Percentiles rank a stretch among this genome's conserved stretches.
These are phyloP conservation scores for Penicillium lagena DNA, from an alignment of 495 filamentous ascomycete species.

Conservation along the genomic window DNA sequence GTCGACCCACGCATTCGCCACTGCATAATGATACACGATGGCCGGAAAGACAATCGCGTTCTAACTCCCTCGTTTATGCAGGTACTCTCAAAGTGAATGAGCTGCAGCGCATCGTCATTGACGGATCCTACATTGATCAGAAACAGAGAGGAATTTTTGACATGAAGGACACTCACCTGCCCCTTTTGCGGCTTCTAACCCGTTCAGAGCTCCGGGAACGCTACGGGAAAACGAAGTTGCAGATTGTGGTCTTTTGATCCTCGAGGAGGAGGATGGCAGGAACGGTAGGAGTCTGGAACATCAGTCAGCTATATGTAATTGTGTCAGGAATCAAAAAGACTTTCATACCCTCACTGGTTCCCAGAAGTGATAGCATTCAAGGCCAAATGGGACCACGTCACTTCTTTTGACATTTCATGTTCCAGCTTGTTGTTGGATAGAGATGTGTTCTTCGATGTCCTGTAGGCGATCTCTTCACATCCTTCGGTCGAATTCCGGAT, in stretches of 20 bases:
- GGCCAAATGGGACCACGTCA: too few species aligned
- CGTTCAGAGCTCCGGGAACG: constrained; percentile 61
- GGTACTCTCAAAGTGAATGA: constrained; percentile 61
- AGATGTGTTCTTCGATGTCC: too few species aligned
- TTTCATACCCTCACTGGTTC: too few species aligned
- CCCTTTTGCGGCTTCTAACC: constrained; percentile 63
- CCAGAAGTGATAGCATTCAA: too few species aligned
- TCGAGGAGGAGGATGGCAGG: not conserved
- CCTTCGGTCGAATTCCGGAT: too few species aligned
- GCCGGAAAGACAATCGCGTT: not conserved
- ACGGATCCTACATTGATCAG: constrained; percentile 82
- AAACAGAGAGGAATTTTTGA: constrained; percentile 91
- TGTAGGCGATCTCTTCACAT: too few species aligned
- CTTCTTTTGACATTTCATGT: too few species aligned
- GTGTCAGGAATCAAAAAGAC: too few species aligned
- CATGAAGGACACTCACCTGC: constrained; percentile 81
- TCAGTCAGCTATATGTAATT: too few species aligned
- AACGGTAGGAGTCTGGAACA: too few species aligned
- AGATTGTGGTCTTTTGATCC: constrained; percentile 35
- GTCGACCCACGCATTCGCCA: constrained; percentile 2
- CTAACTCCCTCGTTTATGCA: constrained; percentile 21
- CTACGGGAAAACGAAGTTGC: constrained; percentile 42
- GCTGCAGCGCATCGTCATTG: constrained; percentile 75
- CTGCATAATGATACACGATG: not conserved
- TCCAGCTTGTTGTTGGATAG: too few species aligned